These are phyloP conservation scores for Phaeosphaeria sp. DNA, from an alignment of 2,329 filamentous ascomycete genomes.

Conservation along the genomic window DNA sequence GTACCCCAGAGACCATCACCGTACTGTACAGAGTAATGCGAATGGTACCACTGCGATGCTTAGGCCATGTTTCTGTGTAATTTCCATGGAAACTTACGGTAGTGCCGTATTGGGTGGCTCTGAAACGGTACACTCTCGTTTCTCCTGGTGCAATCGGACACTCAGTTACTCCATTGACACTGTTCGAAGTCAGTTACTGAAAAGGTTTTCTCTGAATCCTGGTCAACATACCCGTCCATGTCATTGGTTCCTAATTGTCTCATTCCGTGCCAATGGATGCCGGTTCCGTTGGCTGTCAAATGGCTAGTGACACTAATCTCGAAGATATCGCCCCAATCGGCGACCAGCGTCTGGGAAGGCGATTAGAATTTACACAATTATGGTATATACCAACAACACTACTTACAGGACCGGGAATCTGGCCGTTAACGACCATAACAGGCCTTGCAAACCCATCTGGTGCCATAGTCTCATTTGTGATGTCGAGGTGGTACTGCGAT, in stretches of 20 bases:
- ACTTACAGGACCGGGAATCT: conserved; percentile 56
- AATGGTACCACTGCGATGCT: conserved; percentile 55
- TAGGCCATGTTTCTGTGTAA: conserved; percentile 30
- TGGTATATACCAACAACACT: not conserved
- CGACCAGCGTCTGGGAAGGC: conserved; percentile 48
- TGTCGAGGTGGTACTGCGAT: conserved; percentile 52
- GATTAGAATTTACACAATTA: conserved; percentile 14
- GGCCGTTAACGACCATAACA: conserved; percentile 54
- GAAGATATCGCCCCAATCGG: conserved; percentile 50
- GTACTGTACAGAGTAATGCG: conserved; percentile 51
- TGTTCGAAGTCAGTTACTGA: not conserved
- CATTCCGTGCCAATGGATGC: conserved; percentile 61
- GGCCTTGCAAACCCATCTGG: conserved; percentile 54
- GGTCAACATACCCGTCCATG: conserved; percentile 43
- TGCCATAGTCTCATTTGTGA: conserved; percentile 52
- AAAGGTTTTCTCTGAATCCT: not conserved
- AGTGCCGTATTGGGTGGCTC: conserved; percentile 45
- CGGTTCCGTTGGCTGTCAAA: conserved; percentile 54
- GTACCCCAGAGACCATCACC: conserved; percentile 51
- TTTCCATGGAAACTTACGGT: conserved; percentile 23
- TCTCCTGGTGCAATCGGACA: conserved; percentile 70
- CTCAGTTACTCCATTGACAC: conserved; percentile 61
- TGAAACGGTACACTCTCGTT: conserved; percentile 42
- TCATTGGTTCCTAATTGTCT: conserved; percentile 51
- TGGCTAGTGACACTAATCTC: conserved; percentile 47